A percentile compares a stretch with the other conserved stretches of the same genome.
Conservation (phyloP, 495 filamentous ascomycete species). For the Annulohypoxylon stygium region DNA sequence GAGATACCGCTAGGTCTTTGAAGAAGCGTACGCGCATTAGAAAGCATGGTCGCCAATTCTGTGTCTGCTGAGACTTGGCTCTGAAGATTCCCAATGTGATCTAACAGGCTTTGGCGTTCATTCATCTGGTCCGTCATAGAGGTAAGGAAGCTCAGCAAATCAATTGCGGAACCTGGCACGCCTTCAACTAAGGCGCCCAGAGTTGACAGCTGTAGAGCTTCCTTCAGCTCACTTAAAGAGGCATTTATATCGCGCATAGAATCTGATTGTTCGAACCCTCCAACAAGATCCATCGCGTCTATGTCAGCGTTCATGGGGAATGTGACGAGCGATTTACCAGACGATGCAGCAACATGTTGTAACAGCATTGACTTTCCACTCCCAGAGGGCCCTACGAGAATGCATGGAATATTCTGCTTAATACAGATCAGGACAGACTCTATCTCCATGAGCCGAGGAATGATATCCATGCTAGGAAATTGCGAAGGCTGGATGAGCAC, state of each 20-base stretch:
- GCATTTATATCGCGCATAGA: constrained; percentile 73
- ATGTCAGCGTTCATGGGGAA: constrained; percentile 91
- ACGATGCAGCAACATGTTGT: constrained; percentile 79
- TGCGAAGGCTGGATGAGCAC: constrained; percentile 65
- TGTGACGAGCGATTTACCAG: constrained; percentile 78
- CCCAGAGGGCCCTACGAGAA: constrained; percentile 87
- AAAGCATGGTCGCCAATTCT: constrained; percentile 48
- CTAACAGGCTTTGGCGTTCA: constrained; percentile 49
- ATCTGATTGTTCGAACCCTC: constrained; percentile 96
- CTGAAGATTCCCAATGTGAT: constrained; percentile 50
- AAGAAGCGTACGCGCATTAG: constrained; percentile 55
- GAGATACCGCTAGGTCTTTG: constrained; percentile 64
- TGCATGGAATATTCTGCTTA: constrained; percentile 86
- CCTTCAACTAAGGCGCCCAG: constrained; percentile 62
- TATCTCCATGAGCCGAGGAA: constrained; percentile 72
- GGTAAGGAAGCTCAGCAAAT: constrained; percentile 57
- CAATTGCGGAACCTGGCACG: constrained; percentile 58
- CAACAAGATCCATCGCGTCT: constrained; percentile 96
- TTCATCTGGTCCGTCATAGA: constrained; percentile 45
- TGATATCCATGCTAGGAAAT: constrained; percentile 67
- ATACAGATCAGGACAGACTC: constrained; percentile 91
- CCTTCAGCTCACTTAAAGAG: constrained; percentile 66
- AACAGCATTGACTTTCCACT: constrained; percentile 87
- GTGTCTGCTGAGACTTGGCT: constrained; percentile 44
- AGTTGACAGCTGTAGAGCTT: constrained; percentile 66